Base-by-base conservation (phyloP, 2,329 filamentous ascomycete species). In the Chrysosphaeria jannelii region DNA sequence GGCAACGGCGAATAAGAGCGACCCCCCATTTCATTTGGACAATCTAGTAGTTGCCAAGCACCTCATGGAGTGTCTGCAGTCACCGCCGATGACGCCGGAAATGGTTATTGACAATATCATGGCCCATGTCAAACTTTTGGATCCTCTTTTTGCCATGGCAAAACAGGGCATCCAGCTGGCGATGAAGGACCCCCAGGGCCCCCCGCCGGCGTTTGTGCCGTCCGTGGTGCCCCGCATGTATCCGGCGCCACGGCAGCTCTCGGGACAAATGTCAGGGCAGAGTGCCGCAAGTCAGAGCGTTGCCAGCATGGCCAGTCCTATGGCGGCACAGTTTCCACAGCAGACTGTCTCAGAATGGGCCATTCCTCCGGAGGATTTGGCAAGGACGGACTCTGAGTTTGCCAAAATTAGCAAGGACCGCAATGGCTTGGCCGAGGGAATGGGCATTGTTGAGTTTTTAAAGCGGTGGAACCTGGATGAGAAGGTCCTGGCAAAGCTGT, bases 21-120 rank as follows among this genome's bases (percentile, higher is more conserved):
- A n/a, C n/a, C n/a, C n/a, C n/a, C n/a, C n/a, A n/a, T n/a, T n/a
- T n/a, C n/a, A n/a, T n/a, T 56, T 97, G 29, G 71, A 79, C 12
- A 85, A 97, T 41, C 97, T 97, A 41, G 72, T 90, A 39, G 88
- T 97, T 37, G 85, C 85, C 21, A 97, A 97, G 85, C 85, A 97
- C 43, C 52, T 97, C 29, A 55, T 97, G 30, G 81, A 76, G 9
- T 90, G 78, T 8, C 76, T 75, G 47, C 90, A 89, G 51, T 70
- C 66, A 8, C 72, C 78, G 12, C 3, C 27, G 8, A 25, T 20
- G 4, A 18, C 16, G 7, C n/a, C n/a, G n/a, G n/a, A n/a, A n/a
- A n/a, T n/a, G n/a, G n/a, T n/a, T n/a, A n/a, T n/a, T n/a, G n/a
- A n/a, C n/a, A n/a, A n/a, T n/a, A n/a, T n/a, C n/a, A n/a, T n/a